phyloP scores from a whole-genome alignment of 768 basidiomycete genomes.

The Lactarius indigo region DNA sequence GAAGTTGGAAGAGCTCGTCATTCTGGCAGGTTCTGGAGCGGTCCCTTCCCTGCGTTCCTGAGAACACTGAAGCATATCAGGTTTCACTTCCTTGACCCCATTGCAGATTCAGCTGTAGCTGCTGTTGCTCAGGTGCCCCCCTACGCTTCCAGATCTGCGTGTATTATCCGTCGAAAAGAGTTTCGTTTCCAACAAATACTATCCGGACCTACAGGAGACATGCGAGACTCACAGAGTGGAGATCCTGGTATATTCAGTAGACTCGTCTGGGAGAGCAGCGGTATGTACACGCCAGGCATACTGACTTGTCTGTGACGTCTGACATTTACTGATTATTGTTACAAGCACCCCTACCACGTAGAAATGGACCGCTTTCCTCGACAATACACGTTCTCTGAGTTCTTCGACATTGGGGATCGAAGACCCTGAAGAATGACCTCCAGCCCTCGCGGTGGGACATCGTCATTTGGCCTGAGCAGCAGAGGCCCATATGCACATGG shows the following conservation, averaged over 20 bases:
- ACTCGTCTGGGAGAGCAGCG: slow-evolving; percentile 1
- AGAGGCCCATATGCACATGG: neutral
- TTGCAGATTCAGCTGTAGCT: neutral
- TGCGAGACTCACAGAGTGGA: slow-evolving; percentile 3
- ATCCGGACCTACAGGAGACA: slow-evolving; percentile 1
- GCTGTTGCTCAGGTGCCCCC: neutral
- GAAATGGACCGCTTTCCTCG: slow-evolving; percentile 21
- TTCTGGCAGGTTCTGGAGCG: slow-evolving; percentile 13
- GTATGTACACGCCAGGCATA: neutral
- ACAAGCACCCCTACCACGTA: slow-evolving; percentile 10
- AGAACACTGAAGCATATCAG: slow-evolving; percentile 14
- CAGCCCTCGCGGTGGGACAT: neutral
- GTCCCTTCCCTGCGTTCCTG: slow-evolving; percentile 9
- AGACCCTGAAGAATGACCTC: neutral
- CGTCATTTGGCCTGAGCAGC: neutral
- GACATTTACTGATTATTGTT: neutral
- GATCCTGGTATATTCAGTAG: slow-evolving; percentile 4
- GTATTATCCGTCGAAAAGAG: slow-evolving; percentile 8
- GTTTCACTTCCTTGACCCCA: slow-evolving; percentile 1
- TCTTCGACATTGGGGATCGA: neutral
- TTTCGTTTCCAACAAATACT: neutral
- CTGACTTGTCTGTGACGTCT: neutral
- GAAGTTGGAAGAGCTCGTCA: slow-evolving; percentile 14
- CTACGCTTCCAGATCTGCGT: slow-evolving; percentile 4
- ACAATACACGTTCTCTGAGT: slow-evolving; percentile 14